A percentile compares a stretch with the other conserved stretches of the same genome.
Conservation (phyloP, 345 rosid species). For the Ceriops tagal region DNA sequence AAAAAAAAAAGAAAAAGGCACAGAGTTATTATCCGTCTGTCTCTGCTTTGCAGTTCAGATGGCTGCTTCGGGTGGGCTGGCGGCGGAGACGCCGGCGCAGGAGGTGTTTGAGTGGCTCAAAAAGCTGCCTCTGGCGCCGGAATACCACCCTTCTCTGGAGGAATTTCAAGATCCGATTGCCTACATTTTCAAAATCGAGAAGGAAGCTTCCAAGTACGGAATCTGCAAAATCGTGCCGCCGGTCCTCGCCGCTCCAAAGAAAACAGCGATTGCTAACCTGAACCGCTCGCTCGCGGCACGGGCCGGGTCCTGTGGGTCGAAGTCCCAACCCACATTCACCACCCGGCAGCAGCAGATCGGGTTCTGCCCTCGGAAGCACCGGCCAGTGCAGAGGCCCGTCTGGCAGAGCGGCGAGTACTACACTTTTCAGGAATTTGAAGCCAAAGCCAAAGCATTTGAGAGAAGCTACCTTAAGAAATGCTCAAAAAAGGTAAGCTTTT, state of each 20-base stretch:
- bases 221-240: constrained; percentile 99
- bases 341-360: constrained; percentile 99
- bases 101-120: constrained; percentile 90
- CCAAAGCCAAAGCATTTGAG: constrained; percentile 79
- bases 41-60: constrained; percentile 14
- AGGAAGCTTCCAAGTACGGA: constrained; percentile 87
- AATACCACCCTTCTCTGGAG: constrained; percentile 70
- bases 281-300: constrained; percentile 78
- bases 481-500: constrained; percentile 49
- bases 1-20: too few relatives aligned
- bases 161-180: constrained; percentile 99
- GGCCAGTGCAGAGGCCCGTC: constrained; percentile 86
- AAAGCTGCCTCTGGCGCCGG: constrained; percentile 86
- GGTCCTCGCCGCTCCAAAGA: constrained; percentile 58
- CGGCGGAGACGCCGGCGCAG: constrained; percentile 31
- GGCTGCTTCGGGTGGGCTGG: constrained; percentile 42
- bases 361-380: constrained; percentile 86
- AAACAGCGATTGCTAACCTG: constrained; percentile 63
- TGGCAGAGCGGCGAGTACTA: constrained; percentile 98
- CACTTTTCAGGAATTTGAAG: constrained; percentile 80
- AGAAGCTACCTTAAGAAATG: constrained; percentile 57
- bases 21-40: neutral
- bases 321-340: constrained; percentile 77
- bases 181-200: constrained; percentile 94
- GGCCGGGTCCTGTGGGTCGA: constrained; percentile 32